Conservation (phyloP, 208 protist species). For the Trichomonas vaginalis region DNA sequence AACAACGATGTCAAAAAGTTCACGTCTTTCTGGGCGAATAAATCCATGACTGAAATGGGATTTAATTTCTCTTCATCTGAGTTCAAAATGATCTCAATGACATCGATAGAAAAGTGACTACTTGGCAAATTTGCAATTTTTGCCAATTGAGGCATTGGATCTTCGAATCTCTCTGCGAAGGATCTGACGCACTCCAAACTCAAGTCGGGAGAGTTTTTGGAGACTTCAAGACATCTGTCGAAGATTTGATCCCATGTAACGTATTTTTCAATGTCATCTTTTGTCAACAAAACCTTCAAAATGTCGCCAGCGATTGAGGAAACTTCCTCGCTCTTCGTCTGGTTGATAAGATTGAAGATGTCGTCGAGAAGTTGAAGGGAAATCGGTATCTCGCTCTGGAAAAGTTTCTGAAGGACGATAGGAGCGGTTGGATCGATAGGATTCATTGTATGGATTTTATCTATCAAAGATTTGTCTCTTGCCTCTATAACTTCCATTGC, state of each 20-base stretch:
- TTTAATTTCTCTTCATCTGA: background rate
- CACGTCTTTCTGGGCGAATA: background rate
- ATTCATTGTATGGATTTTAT: background rate
- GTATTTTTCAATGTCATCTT: background rate
- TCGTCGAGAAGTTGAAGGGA: background rate
- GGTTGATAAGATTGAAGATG: background rate
- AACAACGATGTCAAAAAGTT: background rate
- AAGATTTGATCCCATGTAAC: background rate
- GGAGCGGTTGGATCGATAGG: background rate
- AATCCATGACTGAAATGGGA: background rate
- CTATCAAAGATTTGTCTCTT: background rate
- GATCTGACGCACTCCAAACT: background rate
- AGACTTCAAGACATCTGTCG: background rate
- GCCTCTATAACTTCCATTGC: background rate
- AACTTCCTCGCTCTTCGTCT: background rate
- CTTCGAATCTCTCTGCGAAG: background rate
- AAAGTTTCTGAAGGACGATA: background rate
- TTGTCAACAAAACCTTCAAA: background rate
- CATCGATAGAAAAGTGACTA: background rate
- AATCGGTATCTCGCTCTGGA: background rate
- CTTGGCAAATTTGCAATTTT: background rate
- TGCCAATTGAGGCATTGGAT: background rate
- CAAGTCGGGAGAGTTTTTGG: background rate
- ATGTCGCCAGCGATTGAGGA: background rate
- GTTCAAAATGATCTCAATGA: background rate